Evolutionary conservation across 2,329 filamentous ascomycete species (phyloP).

Genomic region (Ilyonectria sp.): DNA sequence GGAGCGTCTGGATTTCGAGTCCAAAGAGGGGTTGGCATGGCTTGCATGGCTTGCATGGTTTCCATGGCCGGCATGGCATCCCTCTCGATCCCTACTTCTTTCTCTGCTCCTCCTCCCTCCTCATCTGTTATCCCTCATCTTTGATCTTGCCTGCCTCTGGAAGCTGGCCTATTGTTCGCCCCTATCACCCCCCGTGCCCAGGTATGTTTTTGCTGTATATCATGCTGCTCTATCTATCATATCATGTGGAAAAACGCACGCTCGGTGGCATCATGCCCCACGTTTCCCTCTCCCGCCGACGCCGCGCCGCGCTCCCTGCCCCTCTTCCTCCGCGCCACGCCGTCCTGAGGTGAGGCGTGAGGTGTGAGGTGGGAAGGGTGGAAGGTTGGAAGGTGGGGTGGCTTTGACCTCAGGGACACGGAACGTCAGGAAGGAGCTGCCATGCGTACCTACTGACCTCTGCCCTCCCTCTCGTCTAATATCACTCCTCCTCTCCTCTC

Average conservation of each 20-base stretch:
- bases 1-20: background rate
- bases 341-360: slow-evolving; percentile 9
- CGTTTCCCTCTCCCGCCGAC: slow-evolving; percentile 32
- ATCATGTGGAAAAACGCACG: slow-evolving; percentile 35
- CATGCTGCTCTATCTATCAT: slow-evolving; percentile 32
- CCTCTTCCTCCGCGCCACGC: slow-evolving; percentile 36
- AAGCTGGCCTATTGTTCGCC: background rate
- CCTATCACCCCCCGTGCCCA: background rate
- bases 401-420: background rate
- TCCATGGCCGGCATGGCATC: background rate
- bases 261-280: slow-evolving; percentile 46
- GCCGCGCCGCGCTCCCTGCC: slow-evolving; percentile 31
- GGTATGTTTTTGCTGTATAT: slow-evolving; percentile 12
- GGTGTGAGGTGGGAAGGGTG: background rate
- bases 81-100: background rate
- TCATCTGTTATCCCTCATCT: background rate
- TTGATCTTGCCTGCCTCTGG: background rate
- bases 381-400: background rate
- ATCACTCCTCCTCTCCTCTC: slow-evolving; percentile 38
- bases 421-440: slow-evolving; percentile 27
- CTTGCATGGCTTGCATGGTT: background rate
- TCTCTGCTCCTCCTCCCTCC: background rate
- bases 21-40: background rate
- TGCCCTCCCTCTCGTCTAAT: background rate
- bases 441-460: slow-evolving; percentile 5